These are phyloP conservation scores for Pelargonium fulgidum DNA, from an alignment of 441 rosid species.

Conservation along the genomic window DNA sequence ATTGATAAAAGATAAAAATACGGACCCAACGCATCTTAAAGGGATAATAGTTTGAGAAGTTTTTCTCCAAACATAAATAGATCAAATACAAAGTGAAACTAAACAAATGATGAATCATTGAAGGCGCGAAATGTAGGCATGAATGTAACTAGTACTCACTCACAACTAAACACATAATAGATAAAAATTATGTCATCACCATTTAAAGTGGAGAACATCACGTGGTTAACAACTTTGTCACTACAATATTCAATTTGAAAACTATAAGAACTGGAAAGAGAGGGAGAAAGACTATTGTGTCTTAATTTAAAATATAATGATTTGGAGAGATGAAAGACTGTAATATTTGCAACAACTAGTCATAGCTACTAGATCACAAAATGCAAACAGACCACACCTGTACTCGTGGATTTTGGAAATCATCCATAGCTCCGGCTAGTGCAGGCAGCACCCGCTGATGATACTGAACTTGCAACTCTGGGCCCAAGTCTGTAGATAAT, in stretches of 20 bases:
- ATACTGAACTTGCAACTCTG: slow-evolving; percentile 41
- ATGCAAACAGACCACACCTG: slow-evolving; percentile 33
- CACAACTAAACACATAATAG: no score
- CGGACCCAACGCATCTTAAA: not conserved
- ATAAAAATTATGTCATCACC: not conserved
- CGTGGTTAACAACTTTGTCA: not conserved
- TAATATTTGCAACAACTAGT: not conserved
- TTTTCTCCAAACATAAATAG: not conserved
- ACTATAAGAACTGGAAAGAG: not conserved
- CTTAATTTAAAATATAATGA: not conserved
- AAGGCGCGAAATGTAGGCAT: not conserved
- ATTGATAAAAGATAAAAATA: not conserved
- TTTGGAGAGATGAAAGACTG: not conserved
- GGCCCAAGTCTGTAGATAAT: slow-evolving; percentile 45
- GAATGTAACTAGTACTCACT: no score
- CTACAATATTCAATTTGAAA: not conserved
- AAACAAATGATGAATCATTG: not conserved
- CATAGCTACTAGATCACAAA: not conserved
- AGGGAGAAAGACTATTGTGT: not conserved
- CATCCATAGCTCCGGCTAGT: slow-evolving; percentile 46
- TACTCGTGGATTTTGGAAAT: slow-evolving; percentile 43
- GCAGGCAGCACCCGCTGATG: slow-evolving; percentile 44
- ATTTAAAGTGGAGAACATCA: not conserved
- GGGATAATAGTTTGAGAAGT: not conserved
- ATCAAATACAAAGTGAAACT: not conserved